A percentile compares a stretch with the other conserved stretches of the same genome.
These are phyloP conservation scores for Nowakowskiella sp. DNA, from an alignment of 192 early-diverging fungal genomes.

Conservation along the genomic window DNA sequence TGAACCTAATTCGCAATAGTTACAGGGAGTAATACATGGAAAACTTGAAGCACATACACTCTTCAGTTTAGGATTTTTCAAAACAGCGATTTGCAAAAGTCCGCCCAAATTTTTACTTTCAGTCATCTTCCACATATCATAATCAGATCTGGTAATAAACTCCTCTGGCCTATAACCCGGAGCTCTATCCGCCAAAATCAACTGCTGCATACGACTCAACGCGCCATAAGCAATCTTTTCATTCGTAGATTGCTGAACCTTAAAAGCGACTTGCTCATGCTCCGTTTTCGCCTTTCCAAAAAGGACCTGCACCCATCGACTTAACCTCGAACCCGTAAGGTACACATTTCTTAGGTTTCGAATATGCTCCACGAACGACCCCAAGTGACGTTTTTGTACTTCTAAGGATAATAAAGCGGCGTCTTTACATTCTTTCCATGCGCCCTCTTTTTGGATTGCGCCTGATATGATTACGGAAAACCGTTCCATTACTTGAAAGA, in stretches of 20 bases:
- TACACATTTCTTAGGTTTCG: slow-evolving; percentile 11
- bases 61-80: slow-evolving; percentile 23
- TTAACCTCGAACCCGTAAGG: slow-evolving; percentile 6
- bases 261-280: slow-evolving; percentile 7
- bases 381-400: slow-evolving; percentile 11
- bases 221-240: slow-evolving; percentile 17
- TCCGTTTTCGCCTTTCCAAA: slow-evolving; percentile 27
- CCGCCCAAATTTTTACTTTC: slow-evolving; percentile 45
- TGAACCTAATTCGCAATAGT: background rate
- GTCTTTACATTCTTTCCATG: background rate
- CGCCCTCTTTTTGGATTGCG: slow-evolving; percentile 18
- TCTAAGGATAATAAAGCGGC: slow-evolving; percentile 2
- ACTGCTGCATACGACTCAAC: slow-evolving; percentile 16
- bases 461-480: slow-evolving; percentile 2
- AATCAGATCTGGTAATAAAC: slow-evolving; percentile 39
- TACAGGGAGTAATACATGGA: slow-evolving; percentile 6
- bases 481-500: slow-evolving; percentile 6
- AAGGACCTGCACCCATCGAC: slow-evolving; percentile 22
- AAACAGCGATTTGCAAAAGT: slow-evolving; percentile 29
- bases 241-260: slow-evolving; percentile 6
- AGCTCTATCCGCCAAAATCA: slow-evolving; percentile 9
- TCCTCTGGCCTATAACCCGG: slow-evolving; percentile 18
- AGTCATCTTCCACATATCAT: slow-evolving; percentile 45
- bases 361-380: slow-evolving; percentile 1
- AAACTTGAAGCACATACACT: slow-evolving; percentile 14